These are phyloP conservation scores for Penicillium sp. DNA, from an alignment of 2,329 filamentous ascomycete genomes.

Conservation along the genomic window DNA sequence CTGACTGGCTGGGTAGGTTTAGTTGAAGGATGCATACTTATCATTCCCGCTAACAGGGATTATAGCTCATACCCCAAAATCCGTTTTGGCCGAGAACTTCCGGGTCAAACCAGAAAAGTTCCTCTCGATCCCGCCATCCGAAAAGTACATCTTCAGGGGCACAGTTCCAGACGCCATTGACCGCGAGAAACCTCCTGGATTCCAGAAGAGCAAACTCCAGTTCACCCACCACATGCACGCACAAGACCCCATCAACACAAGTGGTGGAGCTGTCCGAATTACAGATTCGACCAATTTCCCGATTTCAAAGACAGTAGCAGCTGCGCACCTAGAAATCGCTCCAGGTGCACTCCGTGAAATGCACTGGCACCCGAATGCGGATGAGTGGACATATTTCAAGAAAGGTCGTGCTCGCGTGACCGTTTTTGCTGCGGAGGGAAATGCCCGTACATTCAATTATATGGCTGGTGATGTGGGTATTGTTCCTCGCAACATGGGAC, in stretches of 20 bases:
- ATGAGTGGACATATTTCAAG: conserved; percentile 79
- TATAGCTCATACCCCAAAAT: conserved; percentile 67
- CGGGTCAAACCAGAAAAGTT: conserved; percentile 68
- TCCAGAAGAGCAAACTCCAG: conserved; percentile 60
- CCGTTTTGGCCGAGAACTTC: conserved; percentile 73
- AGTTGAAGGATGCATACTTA: not conserved
- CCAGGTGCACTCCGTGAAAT: conserved; percentile 73
- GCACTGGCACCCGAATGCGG: conserved; percentile 78
- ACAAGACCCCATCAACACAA: conserved; percentile 59
- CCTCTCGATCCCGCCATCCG: conserved; percentile 17
- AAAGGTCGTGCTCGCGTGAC: conserved; percentile 69
- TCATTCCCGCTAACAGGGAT: not conserved
- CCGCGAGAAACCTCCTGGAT: conserved; percentile 59
- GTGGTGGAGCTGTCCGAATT: conserved; percentile 66
- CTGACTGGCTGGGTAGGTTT: conserved; percentile 67
- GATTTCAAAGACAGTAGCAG: conserved; percentile 70
- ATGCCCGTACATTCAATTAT: conserved; percentile 73
- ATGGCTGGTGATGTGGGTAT: conserved; percentile 72
- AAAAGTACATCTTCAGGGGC: conserved; percentile 77
- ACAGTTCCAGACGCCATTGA: conserved; percentile 62
- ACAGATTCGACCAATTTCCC: conserved; percentile 72
- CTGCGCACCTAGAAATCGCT: conserved; percentile 63
- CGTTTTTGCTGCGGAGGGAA: conserved; percentile 70
- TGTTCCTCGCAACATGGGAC: conserved; percentile 72
- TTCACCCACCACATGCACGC: conserved; percentile 71